Percentiles rank a stretch among this genome's conserved stretches.
These are phyloP conservation scores for Xylaria sp. DNA, from an alignment of 2,329 filamentous ascomycete genomes.

Conservation along the genomic window DNA sequence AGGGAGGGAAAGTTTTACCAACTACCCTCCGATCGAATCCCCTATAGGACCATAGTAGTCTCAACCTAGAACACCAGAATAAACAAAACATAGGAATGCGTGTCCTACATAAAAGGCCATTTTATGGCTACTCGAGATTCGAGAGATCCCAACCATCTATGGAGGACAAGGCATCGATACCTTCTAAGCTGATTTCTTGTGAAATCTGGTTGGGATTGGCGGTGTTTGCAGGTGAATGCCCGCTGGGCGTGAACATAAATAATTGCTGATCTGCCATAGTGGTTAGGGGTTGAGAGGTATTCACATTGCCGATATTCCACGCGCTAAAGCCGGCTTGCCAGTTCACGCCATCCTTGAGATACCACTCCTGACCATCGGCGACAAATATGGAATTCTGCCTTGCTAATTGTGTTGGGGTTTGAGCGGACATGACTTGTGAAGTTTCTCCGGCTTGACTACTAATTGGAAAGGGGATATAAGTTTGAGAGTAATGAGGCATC, in stretches of 20 bases:
- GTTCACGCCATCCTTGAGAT: slow-evolving; percentile 65
- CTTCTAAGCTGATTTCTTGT: slow-evolving; percentile 45
- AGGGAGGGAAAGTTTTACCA: background rate
- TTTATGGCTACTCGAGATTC: slow-evolving; percentile 41
- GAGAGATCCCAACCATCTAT: slow-evolving; percentile 47
- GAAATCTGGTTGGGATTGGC: slow-evolving; percentile 37
- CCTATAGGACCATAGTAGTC: background rate
- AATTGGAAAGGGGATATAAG: slow-evolving; percentile 42
- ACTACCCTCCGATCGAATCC: background rate
- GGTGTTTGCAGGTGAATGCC: slow-evolving; percentile 24
- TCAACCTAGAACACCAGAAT: background rate
- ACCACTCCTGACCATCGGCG: slow-evolving; percentile 66
- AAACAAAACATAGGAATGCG: slow-evolving; percentile 2
- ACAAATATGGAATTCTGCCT: slow-evolving; percentile 50
- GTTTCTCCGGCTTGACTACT: slow-evolving; percentile 35
- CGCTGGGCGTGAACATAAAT: slow-evolving; percentile 46
- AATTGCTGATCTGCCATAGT: slow-evolving; percentile 49
- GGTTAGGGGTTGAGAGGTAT: slow-evolving; percentile 38
- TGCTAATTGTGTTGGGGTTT: slow-evolving; percentile 42
- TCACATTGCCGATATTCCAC: slow-evolving; percentile 56
- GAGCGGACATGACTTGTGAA: slow-evolving; percentile 30
- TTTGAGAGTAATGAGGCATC: slow-evolving; percentile 46
- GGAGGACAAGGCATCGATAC: slow-evolving; percentile 43
- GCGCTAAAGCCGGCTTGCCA: slow-evolving; percentile 68
- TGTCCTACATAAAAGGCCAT: slow-evolving; percentile 10